Evolutionary conservation across 805 yeast genomes (phyloP).

Genomic region (Brettanomyces custersianus): DNA sequence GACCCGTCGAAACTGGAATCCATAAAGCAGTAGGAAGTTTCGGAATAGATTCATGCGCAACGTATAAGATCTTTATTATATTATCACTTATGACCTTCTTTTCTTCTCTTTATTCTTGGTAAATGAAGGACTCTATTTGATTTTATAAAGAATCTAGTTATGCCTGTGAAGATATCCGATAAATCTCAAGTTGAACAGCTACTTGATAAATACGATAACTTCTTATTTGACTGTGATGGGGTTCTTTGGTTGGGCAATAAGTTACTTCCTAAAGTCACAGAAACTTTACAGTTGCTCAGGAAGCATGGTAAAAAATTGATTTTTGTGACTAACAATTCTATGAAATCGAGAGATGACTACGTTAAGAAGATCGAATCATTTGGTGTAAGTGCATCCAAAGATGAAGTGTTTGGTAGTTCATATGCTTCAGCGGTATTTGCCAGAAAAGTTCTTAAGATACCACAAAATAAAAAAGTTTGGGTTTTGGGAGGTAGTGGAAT

Average conservation of each 20-base stretch:
- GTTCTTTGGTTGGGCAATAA: constrained; percentile 90
- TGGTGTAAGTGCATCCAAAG: constrained; percentile 36
- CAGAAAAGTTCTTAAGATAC: constrained; percentile 63
- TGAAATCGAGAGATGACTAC: constrained; percentile 78
- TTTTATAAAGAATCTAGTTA: no score
- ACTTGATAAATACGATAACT: constrained; percentile 66
- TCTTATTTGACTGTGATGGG: constrained; percentile 95
- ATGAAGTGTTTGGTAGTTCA: constrained; percentile 85
- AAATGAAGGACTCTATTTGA: no score
- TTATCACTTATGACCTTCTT: no score
- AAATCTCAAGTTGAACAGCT: constrained; percentile 43
- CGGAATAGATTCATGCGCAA: no score
- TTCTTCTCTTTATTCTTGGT: no score
- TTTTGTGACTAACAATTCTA: constrained; percentile 93
- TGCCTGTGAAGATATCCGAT: constrained; percentile 42
- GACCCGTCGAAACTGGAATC: no score
- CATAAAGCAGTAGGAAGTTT: no score
- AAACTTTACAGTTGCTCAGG: constrained; percentile 59
- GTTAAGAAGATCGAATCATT: constrained; percentile 64
- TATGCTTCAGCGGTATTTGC: constrained; percentile 87
- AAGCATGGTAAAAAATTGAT: constrained; percentile 53
- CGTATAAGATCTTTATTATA: no score
- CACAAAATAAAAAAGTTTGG: constrained; percentile 74
- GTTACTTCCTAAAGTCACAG: constrained; percentile 67
- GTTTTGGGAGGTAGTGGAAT: constrained; percentile 87